Evolutionary conservation across 768 basidiomycete species (phyloP), one percentile per base, ranked within the genome.

Genomic region (Mrakia blollopis): DNA sequence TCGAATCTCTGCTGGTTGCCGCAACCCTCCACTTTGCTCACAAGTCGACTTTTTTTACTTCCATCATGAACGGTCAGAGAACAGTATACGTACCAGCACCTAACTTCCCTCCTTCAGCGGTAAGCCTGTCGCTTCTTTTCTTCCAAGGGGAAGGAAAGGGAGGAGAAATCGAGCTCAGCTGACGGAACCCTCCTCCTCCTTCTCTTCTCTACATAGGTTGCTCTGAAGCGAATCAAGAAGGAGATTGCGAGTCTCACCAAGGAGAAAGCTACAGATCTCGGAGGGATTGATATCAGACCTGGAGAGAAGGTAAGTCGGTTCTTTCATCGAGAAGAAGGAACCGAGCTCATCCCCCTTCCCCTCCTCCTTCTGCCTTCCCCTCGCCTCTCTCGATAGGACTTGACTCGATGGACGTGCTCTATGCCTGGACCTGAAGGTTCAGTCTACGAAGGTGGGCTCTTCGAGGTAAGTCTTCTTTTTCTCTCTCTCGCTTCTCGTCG

Each of bases 211-310:
- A 7, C 1, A 14, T 41, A 77, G 76, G 61, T 61, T 30, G 76
- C 76, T 50, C 47, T 77, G 63, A 77, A 77, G 72, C 70, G 76
- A 28, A 77, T 77, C 76, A 77, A 77, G 61, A 77, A 77, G 54
- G 76, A 77, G 32, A 78, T 78, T 6, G 28, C 77, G 0, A 52
- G 62, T 21, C 73, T 78, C 37, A 28, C 44, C 3, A 78, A 78
- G 41, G 77, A 78, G 71, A 60, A 50, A 16, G 65, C 10, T 16
- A 50, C 35, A 37, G 50, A 60, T 16, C 73, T 78, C 7, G 77
- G 77, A 25, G 77, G 77, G 5, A 78, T 78, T 37, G 73, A 70
- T 9, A 67, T 78, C 30, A 35, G 73, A 30, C 77, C 77, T 14
- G 65, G 65, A 68, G 65, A 68, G 39, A 68, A 21, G 16, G 57